Percentiles rank a stretch among this genome's conserved stretches.
Evolutionary conservation across 129 eudicot genomes (phyloP).

Genomic region (Arctium minus): DNA sequence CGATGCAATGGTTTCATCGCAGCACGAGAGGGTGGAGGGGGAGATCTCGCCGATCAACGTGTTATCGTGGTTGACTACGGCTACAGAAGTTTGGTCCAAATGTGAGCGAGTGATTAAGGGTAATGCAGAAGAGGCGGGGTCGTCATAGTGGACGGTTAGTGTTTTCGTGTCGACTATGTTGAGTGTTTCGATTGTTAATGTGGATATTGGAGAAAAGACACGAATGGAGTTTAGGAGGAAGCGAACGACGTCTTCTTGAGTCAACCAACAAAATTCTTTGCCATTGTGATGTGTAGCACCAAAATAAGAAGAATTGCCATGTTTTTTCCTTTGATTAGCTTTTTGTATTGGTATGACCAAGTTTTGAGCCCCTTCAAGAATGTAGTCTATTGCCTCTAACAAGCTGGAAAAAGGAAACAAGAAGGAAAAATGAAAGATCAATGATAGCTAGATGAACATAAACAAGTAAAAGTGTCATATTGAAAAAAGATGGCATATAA

Average conservation of each 20-base stretch:
- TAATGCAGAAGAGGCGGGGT: slow-evolving; percentile 51
- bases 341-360: slow-evolving; percentile 61
- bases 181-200: slow-evolving; percentile 60
- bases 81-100: slow-evolving; percentile 56
- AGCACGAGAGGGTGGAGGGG: slow-evolving; percentile 58
- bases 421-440: background rate
- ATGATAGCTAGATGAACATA: background rate
- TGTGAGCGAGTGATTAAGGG: slow-evolving; percentile 36
- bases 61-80: slow-evolving; percentile 57
- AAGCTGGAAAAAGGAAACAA: slow-evolving; percentile 38
- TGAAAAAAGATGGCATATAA: background rate
- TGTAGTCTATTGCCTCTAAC: slow-evolving; percentile 67
- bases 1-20: slow-evolving; percentile 63
- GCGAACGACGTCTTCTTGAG: slow-evolving; percentile 72
- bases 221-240: slow-evolving; percentile 68
- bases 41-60: slow-evolving; percentile 81
- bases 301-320: slow-evolving; percentile 13
- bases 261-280: slow-evolving; percentile 59
- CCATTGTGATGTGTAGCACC: slow-evolving; percentile 31
- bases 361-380: slow-evolving; percentile 82
- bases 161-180: slow-evolving; percentile 44
- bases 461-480: background rate
- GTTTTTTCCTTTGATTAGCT: slow-evolving; percentile 36
- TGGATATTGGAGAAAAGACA: slow-evolving; percentile 61
- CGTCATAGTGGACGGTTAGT: slow-evolving; percentile 45